Evolutionary conservation across 2,329 filamentous ascomycete species (phyloP).

Genomic region (Paecilomyces dactylethromorphus): DNA sequence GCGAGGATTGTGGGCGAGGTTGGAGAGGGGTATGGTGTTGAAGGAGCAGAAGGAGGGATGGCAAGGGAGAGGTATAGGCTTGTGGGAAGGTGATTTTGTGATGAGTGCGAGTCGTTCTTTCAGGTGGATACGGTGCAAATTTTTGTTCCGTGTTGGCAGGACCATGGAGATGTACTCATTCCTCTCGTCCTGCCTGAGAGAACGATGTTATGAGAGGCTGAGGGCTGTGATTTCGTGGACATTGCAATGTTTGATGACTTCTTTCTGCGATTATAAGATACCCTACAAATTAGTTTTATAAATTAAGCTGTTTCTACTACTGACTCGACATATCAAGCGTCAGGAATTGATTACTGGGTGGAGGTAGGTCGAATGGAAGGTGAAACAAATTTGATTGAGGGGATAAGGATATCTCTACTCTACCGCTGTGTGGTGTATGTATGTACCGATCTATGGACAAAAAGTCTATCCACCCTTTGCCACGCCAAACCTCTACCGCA

Average conservation of each 20-base stretch:
- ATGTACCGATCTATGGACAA: not conserved
- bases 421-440: not conserved
- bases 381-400: not conserved
- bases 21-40: conserved; percentile 40
- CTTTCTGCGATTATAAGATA: not conserved
- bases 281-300: not conserved
- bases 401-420: not conserved
- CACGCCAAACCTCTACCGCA: conserved; percentile 6
- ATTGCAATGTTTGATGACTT: not conserved
- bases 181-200: not conserved
- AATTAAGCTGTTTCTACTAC: not conserved
- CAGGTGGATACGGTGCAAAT: not conserved
- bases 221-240: not conserved
- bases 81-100: conserved; percentile 23
- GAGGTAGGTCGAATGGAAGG: not conserved
- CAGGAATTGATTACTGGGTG: not conserved
- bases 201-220: not conserved
- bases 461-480: not conserved
- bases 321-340: not conserved
- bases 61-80: conserved; percentile 35
- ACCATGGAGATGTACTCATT: not conserved
- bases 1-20: conserved; percentile 77
- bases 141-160: not conserved
- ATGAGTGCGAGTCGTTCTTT: not conserved
- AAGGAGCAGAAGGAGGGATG: conserved; percentile 39